Conservation (phyloP, 2,329 filamentous ascomycete genomes). For the Monilinia fructicola region DNA sequence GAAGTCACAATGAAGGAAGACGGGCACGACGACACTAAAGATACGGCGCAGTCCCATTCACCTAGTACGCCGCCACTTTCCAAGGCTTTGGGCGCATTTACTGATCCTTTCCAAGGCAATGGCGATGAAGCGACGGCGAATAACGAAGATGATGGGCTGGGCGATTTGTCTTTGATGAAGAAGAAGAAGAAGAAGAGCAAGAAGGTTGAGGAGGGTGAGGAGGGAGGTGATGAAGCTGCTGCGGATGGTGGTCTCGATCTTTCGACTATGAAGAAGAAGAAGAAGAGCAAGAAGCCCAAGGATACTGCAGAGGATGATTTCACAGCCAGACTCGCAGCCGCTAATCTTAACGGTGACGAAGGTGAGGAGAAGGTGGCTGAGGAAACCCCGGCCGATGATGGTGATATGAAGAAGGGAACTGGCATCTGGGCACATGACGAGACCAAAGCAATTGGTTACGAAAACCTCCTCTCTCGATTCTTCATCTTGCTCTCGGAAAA, state of each 20-base stretch:
- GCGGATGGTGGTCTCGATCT: slow-evolving; percentile 51
- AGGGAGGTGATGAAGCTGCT: slow-evolving; percentile 54
- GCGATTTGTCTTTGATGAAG: slow-evolving; percentile 65
- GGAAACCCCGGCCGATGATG: slow-evolving; percentile 34
- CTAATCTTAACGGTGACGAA: slow-evolving; percentile 39
- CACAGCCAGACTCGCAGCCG: slow-evolving; percentile 39
- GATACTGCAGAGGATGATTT: slow-evolving; percentile 42
- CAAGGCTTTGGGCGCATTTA: slow-evolving; percentile 55
- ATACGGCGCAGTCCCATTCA: slow-evolving; percentile 78
- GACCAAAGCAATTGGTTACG: slow-evolving; percentile 68
- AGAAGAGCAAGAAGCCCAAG: slow-evolving; percentile 42
- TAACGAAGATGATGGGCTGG: slow-evolving; percentile 33
- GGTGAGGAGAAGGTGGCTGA: slow-evolving; percentile 31
- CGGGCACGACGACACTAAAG: slow-evolving; percentile 69
- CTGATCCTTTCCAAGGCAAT: slow-evolving; percentile 48
- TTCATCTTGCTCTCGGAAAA: slow-evolving; percentile 92
- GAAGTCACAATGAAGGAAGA: slow-evolving; percentile 75
- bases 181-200: slow-evolving; percentile 96
- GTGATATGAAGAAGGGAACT: slow-evolving; percentile 42
- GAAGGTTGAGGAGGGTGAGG: slow-evolving; percentile 64
- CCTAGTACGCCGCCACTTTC: slow-evolving; percentile 61
- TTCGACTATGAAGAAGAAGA: slow-evolving; percentile 42
- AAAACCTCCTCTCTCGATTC: slow-evolving; percentile 83
- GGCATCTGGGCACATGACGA: slow-evolving; percentile 43
- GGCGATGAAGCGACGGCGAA: slow-evolving; percentile 27